Conservation (phyloP, 768 basidiomycete species). For the Leccinum longicurvipes region DNA sequence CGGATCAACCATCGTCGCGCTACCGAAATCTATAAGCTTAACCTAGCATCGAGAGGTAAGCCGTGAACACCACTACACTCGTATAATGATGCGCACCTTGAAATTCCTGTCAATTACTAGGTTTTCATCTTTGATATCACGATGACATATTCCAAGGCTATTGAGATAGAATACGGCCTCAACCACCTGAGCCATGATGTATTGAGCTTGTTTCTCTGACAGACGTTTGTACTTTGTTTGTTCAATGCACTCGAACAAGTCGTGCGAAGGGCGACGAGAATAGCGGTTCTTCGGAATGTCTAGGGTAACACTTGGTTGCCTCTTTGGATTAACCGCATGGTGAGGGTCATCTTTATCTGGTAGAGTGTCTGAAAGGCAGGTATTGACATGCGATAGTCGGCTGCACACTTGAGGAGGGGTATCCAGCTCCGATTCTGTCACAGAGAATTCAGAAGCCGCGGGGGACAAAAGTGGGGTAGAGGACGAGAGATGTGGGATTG, state of each 20-base stretch:
- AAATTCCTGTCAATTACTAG: slow-evolving; percentile 72
- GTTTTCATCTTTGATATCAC: slow-evolving; percentile 98
- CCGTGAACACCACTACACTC: not conserved
- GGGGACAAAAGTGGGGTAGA: slow-evolving; percentile 57
- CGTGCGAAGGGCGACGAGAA: slow-evolving; percentile 77
- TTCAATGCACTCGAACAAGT: slow-evolving; percentile 95
- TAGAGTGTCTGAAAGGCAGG: slow-evolving; percentile 14
- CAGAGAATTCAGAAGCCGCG: slow-evolving; percentile 48
- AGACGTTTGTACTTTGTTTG: slow-evolving; percentile 77
- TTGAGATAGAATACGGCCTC: slow-evolving; percentile 82
- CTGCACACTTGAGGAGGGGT: slow-evolving; percentile 39
- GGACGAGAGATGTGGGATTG: slow-evolving; percentile 26
- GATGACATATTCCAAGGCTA: slow-evolving; percentile 81
- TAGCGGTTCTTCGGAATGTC: slow-evolving; percentile 40
- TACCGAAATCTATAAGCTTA: slow-evolving; percentile 95
- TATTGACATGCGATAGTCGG: slow-evolving; percentile 21
- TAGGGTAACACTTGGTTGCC: slow-evolving; percentile 6
- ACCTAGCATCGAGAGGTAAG: slow-evolving; percentile 46
- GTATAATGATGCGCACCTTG: slow-evolving; percentile 42
- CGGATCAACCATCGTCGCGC: slow-evolving; percentile 74
- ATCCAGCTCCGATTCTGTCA: slow-evolving; percentile 39
- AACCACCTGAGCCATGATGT: slow-evolving; percentile 85
- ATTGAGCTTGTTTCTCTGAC: slow-evolving; percentile 71
- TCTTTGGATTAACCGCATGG: slow-evolving; percentile 8
- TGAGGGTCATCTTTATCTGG: slow-evolving; percentile 7